Conservation (phyloP, 306 rosid species). For the Ochetophila trinervis region DNA sequence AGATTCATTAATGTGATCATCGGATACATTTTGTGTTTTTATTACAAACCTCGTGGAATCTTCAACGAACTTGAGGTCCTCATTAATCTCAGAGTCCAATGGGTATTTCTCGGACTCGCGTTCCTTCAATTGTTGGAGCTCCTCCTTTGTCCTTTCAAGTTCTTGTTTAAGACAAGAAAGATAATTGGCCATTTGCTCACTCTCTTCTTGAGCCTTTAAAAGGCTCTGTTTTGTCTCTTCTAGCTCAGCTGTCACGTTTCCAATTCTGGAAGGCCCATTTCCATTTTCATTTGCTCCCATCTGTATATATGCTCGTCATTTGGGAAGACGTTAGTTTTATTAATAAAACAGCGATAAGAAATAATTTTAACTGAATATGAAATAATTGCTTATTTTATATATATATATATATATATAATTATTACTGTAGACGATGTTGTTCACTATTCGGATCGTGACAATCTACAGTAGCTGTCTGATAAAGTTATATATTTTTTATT, state of each 20-base stretch:
- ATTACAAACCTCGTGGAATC: slow-evolving; percentile 36
- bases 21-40: slow-evolving; percentile 21
- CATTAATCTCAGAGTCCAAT: slow-evolving; percentile 39
- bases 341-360: background rate
- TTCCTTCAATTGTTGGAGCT: slow-evolving; percentile 53
- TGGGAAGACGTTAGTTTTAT: background rate
- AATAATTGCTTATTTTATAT: background rate
- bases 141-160: slow-evolving; percentile 63
- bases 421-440: too few species aligned
- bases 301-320: slow-evolving; percentile 20
- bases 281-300: slow-evolving; percentile 39
- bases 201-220: slow-evolving; percentile 66
- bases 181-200: slow-evolving; percentile 70
- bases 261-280: slow-evolving; percentile 31
- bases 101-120: slow-evolving; percentile 39
- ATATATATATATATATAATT: too few species aligned
- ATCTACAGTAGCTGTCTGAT: too few species aligned
- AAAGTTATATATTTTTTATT: too few species aligned
- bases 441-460: too few species aligned
- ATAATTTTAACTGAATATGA: background rate
- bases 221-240: slow-evolving; percentile 70
- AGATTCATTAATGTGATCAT: slow-evolving; percentile 12
- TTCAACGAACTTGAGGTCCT: slow-evolving; percentile 61
- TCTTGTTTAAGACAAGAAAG: slow-evolving; percentile 69
- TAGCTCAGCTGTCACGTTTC: slow-evolving; percentile 60